A percentile compares a stretch with the other conserved stretches of the same genome.
Conservation (phyloP, 2,329 filamentous ascomycete genomes). For the Aureobasidium sp. region DNA sequence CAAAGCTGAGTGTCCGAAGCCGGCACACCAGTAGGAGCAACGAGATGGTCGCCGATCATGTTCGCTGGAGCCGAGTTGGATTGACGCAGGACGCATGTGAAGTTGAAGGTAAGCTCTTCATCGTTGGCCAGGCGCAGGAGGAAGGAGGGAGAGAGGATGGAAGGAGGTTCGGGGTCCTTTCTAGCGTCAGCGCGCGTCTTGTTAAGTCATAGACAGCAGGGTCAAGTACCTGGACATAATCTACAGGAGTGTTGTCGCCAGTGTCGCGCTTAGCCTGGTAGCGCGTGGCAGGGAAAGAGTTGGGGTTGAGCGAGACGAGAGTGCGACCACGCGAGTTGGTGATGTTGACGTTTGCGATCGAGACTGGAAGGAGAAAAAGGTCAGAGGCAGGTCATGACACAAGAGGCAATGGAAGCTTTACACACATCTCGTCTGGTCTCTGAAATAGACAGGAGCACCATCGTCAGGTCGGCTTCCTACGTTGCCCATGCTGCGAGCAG, state of each 20-base stretch:
- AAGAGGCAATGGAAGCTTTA: constrained; percentile 19
- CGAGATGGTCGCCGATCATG: constrained; percentile 50
- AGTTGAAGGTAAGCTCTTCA: constrained; percentile 87
- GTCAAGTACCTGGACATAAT: constrained; percentile 77
- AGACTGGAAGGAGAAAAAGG: constrained; percentile 51
- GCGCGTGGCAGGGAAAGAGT: constrained; percentile 77
- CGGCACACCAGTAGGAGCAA: constrained; percentile 18
- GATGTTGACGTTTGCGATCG: constrained; percentile 75
- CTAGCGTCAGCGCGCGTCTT: constrained; percentile 7
- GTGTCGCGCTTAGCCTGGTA: constrained; percentile 64
- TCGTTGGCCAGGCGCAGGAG: constrained; percentile 82
- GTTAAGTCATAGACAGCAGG: background rate
- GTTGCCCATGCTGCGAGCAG: constrained; percentile 64
- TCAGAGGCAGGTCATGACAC: background rate
- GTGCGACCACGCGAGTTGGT: constrained; percentile 72
- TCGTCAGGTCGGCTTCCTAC: constrained; percentile 86
- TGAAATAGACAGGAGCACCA: constrained; percentile 69
- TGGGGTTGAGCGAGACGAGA: constrained; percentile 72
- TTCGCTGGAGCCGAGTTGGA: constrained; percentile 20
- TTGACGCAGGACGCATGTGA: constrained; percentile 73
- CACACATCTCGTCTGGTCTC: constrained; percentile 88
- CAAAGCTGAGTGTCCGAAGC: constrained; percentile 69
- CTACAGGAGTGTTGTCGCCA: constrained; percentile 69
- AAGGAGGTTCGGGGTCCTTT: constrained; percentile 66
- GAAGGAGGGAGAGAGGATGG: constrained; percentile 56